These are phyloP conservation scores for Pythium dissotocum DNA, from an alignment of 352 stramenopile genomes.

Conservation along the genomic window DNA sequence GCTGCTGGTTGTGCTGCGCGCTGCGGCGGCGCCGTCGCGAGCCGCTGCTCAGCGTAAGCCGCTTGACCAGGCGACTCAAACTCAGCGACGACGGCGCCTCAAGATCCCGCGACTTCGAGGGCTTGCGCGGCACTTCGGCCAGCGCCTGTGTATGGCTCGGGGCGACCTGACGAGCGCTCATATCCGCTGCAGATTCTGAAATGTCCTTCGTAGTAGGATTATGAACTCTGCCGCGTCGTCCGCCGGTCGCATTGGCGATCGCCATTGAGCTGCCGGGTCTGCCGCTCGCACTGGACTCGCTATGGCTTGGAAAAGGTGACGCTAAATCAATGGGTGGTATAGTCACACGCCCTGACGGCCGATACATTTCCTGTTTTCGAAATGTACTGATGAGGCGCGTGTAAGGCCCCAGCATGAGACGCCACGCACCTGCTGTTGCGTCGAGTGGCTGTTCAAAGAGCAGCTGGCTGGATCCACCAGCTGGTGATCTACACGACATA, in stretches of 20 bases:
- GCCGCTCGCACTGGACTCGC: background rate
- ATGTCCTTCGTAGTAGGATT: background rate
- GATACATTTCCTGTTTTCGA: background rate
- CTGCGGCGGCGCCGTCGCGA: background rate
- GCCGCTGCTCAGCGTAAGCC: slow-evolving; percentile 9
- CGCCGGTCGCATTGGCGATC: background rate
- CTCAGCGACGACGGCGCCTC: slow-evolving; percentile 1
- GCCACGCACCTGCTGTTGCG: background rate
- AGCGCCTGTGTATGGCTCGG: background rate
- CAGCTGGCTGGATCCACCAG: background rate
- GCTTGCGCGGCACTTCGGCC: background rate
- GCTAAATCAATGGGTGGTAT: background rate
- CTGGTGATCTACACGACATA: slow-evolving; percentile 1
- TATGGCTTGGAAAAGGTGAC: background rate
- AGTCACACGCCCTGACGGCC: background rate
- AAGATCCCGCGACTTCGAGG: background rate
- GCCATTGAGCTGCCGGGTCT: background rate
- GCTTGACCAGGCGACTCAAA: slow-evolving; percentile 12
- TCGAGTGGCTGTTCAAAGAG: background rate
- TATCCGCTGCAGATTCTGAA: background rate
- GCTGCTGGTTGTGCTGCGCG: slow-evolving; percentile 3
- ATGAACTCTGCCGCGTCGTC: slow-evolving; percentile 1
- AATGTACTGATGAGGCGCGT: background rate
- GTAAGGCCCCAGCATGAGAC: background rate
- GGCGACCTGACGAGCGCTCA: background rate